Evolutionary conservation across 2,329 filamentous ascomycete genomes (phyloP).

Genomic region (Claviceps sp.): DNA sequence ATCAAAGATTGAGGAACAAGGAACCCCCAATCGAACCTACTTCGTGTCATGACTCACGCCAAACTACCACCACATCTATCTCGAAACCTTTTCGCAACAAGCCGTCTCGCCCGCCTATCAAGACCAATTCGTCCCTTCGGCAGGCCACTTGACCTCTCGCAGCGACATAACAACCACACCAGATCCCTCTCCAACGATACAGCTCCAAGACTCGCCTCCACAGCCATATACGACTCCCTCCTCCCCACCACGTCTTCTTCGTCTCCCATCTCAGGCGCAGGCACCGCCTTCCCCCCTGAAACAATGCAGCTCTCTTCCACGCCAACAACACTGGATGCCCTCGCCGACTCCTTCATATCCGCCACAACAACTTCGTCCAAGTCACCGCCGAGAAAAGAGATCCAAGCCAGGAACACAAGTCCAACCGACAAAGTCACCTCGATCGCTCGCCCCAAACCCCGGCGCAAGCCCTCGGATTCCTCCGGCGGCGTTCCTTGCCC

Average conservation of each 20-base stretch:
- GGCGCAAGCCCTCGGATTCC: constrained; percentile 17
- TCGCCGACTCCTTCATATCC: neutral
- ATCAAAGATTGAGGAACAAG: neutral
- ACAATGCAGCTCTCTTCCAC: neutral
- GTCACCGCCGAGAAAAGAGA: neutral
- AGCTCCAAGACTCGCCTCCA: neutral
- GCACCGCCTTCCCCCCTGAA: neutral
- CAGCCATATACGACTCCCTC: neutral
- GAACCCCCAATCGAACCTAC: neutral
- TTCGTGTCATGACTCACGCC: neutral
- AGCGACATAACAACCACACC: neutral
- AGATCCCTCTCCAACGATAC: neutral
- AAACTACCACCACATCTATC: neutral
- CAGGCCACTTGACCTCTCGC: neutral
- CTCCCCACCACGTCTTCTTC: neutral
- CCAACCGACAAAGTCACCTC: neutral
- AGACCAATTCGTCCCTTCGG: neutral
- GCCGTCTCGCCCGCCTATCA: neutral
- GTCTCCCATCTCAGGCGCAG: neutral
- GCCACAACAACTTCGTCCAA: neutral
- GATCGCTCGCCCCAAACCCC: neutral
- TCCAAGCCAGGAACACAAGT: neutral
- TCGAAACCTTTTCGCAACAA: neutral
- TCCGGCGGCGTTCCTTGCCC: constrained; percentile 51
- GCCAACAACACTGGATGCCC: neutral